These are phyloP conservation scores for Fusarium fracticaudum DNA, from an alignment of 2,329 filamentous ascomycete species.

Conservation along the genomic window DNA sequence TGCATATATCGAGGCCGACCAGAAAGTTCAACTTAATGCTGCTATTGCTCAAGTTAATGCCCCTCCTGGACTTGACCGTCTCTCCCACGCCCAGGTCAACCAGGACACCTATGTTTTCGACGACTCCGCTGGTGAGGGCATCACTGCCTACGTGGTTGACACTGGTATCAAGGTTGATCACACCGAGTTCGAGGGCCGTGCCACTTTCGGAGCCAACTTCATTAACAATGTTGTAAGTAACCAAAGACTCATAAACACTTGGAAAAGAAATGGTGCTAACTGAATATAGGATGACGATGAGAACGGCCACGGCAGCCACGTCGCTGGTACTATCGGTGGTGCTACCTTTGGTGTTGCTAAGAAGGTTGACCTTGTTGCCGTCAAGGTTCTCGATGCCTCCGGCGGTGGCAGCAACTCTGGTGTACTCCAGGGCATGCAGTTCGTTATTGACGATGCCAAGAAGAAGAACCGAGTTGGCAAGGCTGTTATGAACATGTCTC, in stretches of 20 bases:
- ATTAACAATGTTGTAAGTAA: constrained; percentile 56
- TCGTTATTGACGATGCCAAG: constrained; percentile 58
- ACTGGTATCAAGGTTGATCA: constrained; percentile 69
- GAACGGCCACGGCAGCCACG: constrained; percentile 72
- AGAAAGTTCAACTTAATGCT: constrained; percentile 53
- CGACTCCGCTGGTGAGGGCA: constrained; percentile 60
- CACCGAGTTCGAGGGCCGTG: constrained; percentile 65
- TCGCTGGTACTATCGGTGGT: constrained; percentile 69
- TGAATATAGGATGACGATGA: constrained; percentile 58
- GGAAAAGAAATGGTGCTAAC: not conserved
- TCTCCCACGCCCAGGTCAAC: constrained; percentile 57
- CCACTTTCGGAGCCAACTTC: constrained; percentile 63
- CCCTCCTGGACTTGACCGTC: constrained; percentile 61
- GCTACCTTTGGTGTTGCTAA: constrained; percentile 68
- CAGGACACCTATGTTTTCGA: constrained; percentile 57
- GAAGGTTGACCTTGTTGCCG: constrained; percentile 58
- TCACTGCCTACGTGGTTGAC: constrained; percentile 72
- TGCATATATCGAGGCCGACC: constrained; percentile 64
- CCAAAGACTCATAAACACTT: not conserved
- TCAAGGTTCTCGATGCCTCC: constrained; percentile 67
- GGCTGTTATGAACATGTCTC: constrained; percentile 71
- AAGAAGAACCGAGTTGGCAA: constrained; percentile 57
- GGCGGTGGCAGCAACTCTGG: constrained; percentile 50
- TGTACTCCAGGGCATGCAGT: constrained; percentile 69
- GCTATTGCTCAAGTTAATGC: constrained; percentile 63